Base-by-base conservation (phyloP, 2,329 filamentous ascomycete genomes). In the Aspergillus terreus region DNA sequence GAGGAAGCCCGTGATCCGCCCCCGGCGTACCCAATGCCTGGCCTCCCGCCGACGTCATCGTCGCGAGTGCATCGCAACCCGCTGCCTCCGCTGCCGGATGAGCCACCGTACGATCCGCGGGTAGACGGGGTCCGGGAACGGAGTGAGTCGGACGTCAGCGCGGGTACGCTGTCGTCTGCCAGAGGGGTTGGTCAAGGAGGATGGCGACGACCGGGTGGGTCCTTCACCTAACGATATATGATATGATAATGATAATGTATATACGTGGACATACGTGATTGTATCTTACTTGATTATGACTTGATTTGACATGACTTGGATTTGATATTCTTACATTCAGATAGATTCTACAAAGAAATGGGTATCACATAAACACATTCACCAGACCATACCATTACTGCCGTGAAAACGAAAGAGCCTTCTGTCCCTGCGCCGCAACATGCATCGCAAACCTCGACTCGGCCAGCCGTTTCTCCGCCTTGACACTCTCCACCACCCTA, bases 401-500 rank as follows among this genome's bases (percentile, higher is more conserved):
- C 35, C 35, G 35, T 38, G 35, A 38, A n/a, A n/a, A 38, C 35
- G 35, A 38, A n/a, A 38, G 35, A n/a, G 14, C 35, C 35, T 38
- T 74, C 67, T 91, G 87, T 4, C 80, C 78, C 58, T 78, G 81
- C 0, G 80, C 68, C 6, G 83, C 84, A 46, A 88, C 69, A 59
- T 82, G 84, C 58, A 88, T 67, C 32, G 82, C 78, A 66, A 92
- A 96, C 48, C 82, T 77, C 25, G 84, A 80, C 72, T 96, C 92
- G 0, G 87, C 78, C 40, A 95, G 76, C 50, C 91, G 78, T 66
- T 82, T 89, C 3, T 86, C 87, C 1, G 81, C 84, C 59, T 86
- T 88, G 59, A 96, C 78, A 67, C 90, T 92, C 66, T 95, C 88
- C n/a, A 95, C 72, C 5, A 89, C 83, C 89, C 87, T 89, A 47